Percentiles rank a stretch among this genome's conserved stretches.
phyloP scores from a whole-genome alignment of 805 yeast genomes.

The Henningerozyma blattae region DNA sequence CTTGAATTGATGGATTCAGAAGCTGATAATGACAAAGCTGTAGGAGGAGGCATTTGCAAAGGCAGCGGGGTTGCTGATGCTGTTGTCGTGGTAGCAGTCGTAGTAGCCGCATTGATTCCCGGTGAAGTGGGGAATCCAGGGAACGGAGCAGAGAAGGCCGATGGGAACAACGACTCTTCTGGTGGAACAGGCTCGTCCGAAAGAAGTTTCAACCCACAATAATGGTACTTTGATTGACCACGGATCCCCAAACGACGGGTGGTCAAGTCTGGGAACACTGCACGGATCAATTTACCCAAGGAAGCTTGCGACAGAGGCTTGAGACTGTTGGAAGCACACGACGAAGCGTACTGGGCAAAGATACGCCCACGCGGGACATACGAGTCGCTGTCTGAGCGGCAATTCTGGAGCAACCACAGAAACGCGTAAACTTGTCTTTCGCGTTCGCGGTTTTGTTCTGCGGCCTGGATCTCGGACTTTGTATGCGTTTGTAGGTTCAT shows the following conservation, averaged over 20 bases:
- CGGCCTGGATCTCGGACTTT: conserved; percentile 18
- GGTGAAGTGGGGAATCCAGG: too few relatives aligned
- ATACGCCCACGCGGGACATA: conserved; percentile 55
- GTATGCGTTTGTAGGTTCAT: conserved; percentile 20
- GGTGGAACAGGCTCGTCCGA: neutral
- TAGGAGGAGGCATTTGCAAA: neutral
- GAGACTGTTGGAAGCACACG: conserved; percentile 42
- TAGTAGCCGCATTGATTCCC: too few relatives aligned
- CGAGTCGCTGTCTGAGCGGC: conserved; percentile 36
- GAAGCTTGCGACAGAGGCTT: conserved; percentile 64
- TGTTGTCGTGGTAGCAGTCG: neutral
- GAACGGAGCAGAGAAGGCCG: neutral
- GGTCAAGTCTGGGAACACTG: conserved; percentile 51
- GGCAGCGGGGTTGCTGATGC: neutral
- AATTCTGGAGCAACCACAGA: conserved; percentile 64
- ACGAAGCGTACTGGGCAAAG: conserved; percentile 51
- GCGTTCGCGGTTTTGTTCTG: conserved; percentile 35
- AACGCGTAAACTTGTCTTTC: conserved; percentile 72
- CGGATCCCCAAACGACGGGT: conserved; percentile 75
- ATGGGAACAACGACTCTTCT: neutral
- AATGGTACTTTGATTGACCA: conserved; percentile 76
- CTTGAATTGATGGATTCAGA: neutral
- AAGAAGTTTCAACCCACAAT: conserved; percentile 55
- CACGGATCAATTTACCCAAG: conserved; percentile 61
- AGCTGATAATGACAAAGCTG: neutral